Conservation (phyloP, 1,284 basidiomycete species). For the Wallemia hederae region DNA sequence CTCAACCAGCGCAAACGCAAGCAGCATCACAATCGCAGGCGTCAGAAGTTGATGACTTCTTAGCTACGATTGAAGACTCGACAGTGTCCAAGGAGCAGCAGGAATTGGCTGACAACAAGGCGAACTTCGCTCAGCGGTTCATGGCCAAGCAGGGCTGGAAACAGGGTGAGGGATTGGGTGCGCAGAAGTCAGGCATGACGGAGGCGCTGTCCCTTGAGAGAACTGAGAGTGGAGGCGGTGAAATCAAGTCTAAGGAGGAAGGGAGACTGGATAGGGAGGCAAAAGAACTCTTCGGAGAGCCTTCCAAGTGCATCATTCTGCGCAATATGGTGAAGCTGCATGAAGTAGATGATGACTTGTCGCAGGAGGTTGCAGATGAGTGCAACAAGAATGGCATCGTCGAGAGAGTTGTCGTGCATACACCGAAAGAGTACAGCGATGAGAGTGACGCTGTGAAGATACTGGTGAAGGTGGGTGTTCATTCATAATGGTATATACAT, state of each 20-base stretch:
- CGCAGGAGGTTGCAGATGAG: slow-evolving; percentile 6
- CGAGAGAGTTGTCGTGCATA: slow-evolving; percentile 5
- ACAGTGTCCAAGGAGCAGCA: not conserved
- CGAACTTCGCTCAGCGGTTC: slow-evolving; percentile 6
- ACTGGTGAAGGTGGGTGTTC: not conserved
- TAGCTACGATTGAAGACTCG: not conserved
- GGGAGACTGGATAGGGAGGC: slow-evolving; percentile 4
- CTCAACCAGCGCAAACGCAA: not conserved
- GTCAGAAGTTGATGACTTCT: not conserved
- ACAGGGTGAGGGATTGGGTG: slow-evolving; percentile 6
- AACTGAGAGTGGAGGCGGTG: slow-evolving; percentile 1
- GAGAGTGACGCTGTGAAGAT: not conserved
- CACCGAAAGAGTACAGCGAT: not conserved
- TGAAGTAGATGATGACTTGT: slow-evolving; percentile 6
- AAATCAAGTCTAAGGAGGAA: slow-evolving; percentile 1
- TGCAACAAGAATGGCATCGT: slow-evolving; percentile 6
- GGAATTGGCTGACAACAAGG: not conserved
- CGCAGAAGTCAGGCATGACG: slow-evolving; percentile 4
- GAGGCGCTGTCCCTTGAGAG: slow-evolving; percentile 4
- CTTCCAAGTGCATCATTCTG: slow-evolving; percentile 4
- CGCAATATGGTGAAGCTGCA: slow-evolving; percentile 5
- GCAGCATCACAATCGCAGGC: not conserved
- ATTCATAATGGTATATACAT: not conserved
- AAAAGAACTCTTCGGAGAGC: slow-evolving; percentile 4
- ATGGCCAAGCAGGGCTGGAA: slow-evolving; percentile 7